These are phyloP conservation scores for Moniliella sp. DNA, from an alignment of 1,284 basidiomycete species.

Conservation along the genomic window DNA sequence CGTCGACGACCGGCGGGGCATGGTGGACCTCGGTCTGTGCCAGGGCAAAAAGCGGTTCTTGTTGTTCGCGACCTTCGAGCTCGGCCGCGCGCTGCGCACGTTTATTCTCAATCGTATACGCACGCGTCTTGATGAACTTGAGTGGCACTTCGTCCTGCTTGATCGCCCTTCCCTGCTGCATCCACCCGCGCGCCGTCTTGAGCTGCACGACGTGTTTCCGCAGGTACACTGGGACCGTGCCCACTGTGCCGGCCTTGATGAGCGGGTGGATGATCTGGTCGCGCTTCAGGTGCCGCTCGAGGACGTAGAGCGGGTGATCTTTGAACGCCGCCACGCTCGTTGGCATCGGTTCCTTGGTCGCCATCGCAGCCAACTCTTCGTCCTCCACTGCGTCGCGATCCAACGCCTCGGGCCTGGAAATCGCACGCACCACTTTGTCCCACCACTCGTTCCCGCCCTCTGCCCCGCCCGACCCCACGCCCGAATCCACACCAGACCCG, in stretches of 20 bases:
- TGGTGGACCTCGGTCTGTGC: conserved; percentile 64
- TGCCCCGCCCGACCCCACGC: too few relatives aligned
- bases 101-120: conserved; percentile 58
- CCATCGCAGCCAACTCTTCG: conserved; percentile 59
- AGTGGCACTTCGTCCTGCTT: conserved; percentile 57
- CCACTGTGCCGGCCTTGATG: conserved; percentile 63
- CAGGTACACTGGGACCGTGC: conserved; percentile 76
- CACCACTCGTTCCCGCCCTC: conserved; percentile 60
- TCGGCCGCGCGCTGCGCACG: conserved; percentile 58
- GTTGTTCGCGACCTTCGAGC: conserved; percentile 35
- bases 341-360: conserved; percentile 80
- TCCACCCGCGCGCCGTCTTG: conserved; percentile 78
- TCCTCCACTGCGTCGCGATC: conserved; percentile 81
- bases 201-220: conserved; percentile 59
- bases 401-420: conserved; percentile 35
- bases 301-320: conserved; percentile 75
- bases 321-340: conserved; percentile 76
- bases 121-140: conserved; percentile 70
- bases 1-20: conserved; percentile 56
- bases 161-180: conserved; percentile 53
- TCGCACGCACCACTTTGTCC: conserved; percentile 34
- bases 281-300: conserved; percentile 66
- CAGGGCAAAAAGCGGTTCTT: conserved; percentile 56
- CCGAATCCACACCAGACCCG: too few relatives aligned
- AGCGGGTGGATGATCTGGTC: conserved; percentile 67